Base-by-base conservation (phyloP, 2,329 filamentous ascomycete species). In the Sporothrix phasma region DNA sequence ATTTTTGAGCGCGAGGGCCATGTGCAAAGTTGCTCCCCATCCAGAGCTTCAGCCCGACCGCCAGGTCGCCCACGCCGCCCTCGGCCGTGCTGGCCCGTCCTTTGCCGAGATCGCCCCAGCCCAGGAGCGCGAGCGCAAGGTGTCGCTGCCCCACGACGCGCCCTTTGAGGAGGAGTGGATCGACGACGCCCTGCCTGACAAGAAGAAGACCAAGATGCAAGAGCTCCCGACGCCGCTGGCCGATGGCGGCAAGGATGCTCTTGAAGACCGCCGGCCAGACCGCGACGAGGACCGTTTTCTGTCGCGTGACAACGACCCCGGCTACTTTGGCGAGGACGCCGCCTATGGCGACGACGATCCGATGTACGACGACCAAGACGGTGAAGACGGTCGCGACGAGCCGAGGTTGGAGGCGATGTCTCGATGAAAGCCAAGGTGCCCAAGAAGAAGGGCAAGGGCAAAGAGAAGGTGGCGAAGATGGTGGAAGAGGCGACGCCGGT, bases 61-160 rank as follows among this genome's bases (percentile, higher is more conserved):
- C 62, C 51, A 67, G 70, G 56, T 65, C 68, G 2, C 54, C 37
- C 1, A 49, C 63, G 8, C 39, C 56, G 24, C 37, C 39, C 3
- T 37, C 26, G 5, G 34, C 31, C 19, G 41, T 49, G 51, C 15
- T 7, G 43, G 46, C 15, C 51, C 62, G 24, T 53, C 46, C 46
- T 41, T 61, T 24, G n/a, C 37, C 19, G 59, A 63, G 51, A 29
- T 49, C 39, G 26, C 51, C 59, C 68, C 75, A 34, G 72, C 71
- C 1, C 74, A 74, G 17, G 73, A 72, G 51, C 74, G 75, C 61
- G 64, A 71, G 24, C 74, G 60, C 75, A 73, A 59, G 70, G 71
- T 61, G 66, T 77, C 24, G 68, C 71, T 64, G 17, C 51, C 49
- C 4, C 76, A 77, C 58, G 75, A 77, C 2, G 71, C 71, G 46